phyloP scores from a whole-genome alignment of 2,329 filamentous ascomycete species.

The Sporothrix pseudoabietina region DNA sequence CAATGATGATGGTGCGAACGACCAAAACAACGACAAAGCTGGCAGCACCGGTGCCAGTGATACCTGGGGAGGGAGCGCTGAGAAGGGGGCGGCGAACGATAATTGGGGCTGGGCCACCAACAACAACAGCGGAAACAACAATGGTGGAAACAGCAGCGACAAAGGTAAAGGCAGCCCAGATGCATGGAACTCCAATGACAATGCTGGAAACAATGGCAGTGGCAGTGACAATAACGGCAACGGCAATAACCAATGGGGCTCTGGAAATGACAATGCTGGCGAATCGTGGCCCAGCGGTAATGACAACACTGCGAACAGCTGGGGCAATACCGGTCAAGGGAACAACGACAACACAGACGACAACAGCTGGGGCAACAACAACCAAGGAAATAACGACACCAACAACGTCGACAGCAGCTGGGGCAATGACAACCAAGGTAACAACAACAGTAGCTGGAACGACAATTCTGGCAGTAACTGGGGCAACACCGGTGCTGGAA shows the following conservation, averaged over 20 bases:
- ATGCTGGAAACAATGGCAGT: not conserved
- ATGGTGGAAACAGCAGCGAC: not conserved
- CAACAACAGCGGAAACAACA: not conserved
- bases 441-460: not conserved
- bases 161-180: not conserved
- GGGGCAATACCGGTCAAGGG: not conserved
- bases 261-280: constrained; percentile 1
- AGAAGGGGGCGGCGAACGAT: not conserved
- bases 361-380: not conserved
- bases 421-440: not conserved
- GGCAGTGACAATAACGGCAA: not conserved
- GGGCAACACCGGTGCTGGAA: not conserved
- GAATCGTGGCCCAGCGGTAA: not conserved
- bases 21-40: not conserved
- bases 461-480: not conserved
- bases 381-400: not conserved
- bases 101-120: not conserved
- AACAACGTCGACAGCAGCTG: not conserved
- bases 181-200: not conserved
- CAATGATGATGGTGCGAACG: not conserved
- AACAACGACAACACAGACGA: not conserved
- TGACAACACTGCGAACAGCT: not conserved
- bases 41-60: not conserved
- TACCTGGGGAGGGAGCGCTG: not conserved
- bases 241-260: not conserved